Evolutionary conservation across 2,329 filamentous ascomycete genomes (phyloP), one percentile per base, ranked within the genome.

Genomic region (Sarocladium oryzae): DNA sequence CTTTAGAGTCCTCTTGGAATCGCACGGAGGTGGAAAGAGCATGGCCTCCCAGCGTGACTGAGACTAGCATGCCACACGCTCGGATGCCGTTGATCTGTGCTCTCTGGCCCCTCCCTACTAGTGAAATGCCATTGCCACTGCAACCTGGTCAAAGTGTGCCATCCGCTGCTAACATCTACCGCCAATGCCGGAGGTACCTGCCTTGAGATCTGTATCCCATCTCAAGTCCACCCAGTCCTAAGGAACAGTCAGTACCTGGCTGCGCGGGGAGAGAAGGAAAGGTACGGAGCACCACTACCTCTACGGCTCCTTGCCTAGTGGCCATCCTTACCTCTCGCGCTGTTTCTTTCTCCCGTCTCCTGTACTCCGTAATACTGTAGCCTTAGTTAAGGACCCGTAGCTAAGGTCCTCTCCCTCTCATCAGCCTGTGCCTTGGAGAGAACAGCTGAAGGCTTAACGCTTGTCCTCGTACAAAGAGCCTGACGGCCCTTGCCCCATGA

Each of bases 401-500:
- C n/a, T n/a, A n/a, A n/a, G n/a, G n/a, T n/a, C 35, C 8, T 8
- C n/a, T 37, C 35, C 9, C 20, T 40, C 16, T 40, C 37, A 23
- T 20, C 40, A 45, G 40, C 40, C 40, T n/a, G n/a, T n/a, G n/a
- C n/a, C n/a, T n/a, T n/a, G n/a, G n/a, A n/a, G n/a, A n/a, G n/a
- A n/a, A n/a, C n/a, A 20, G 18, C 7, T 16, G 15, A 13, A 21
- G 21, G n/a, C 21, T 15, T 20, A 21, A 40, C 8, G 40, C 15
- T 20, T 43, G 40, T 43, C 40, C 43, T 48, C n/a, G 15, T 33
- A 48, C 43, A 20, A 32, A 48, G 26, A 16, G 49, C 32, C 32
- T 9, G 37, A 50, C 8, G 20, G 37, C 13, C 32, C 35, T 30
- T 50, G 48, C 18, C 33, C 49, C 33, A 18, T 50, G 21, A 26